Conservation (phyloP, 345 rosid species). For the Populus pruinosa region DNA sequence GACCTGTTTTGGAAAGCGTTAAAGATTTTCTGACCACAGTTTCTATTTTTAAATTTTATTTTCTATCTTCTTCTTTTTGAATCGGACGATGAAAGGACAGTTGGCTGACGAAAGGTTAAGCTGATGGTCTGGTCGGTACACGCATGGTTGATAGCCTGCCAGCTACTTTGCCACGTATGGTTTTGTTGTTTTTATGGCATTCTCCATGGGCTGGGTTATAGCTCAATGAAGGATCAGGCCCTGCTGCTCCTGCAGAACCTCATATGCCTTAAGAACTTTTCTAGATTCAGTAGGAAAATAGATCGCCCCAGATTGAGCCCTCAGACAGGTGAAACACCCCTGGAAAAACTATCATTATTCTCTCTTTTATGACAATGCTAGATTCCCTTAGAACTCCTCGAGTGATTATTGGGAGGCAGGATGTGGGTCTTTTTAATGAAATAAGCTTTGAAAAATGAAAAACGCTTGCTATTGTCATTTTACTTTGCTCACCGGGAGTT, state of each 20-base stretch:
- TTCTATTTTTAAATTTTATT: background rate
- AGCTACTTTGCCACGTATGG: conserved; percentile 3
- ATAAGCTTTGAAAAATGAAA: too few relatives aligned
- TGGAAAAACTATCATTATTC: too few relatives aligned
- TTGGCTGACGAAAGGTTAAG: background rate
- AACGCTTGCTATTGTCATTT: background rate
- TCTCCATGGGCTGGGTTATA: background rate
- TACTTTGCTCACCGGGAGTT: background rate
- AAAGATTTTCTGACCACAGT: conserved; percentile 6
- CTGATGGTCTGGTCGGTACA: conserved; percentile 14
- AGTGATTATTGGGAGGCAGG: too few relatives aligned
- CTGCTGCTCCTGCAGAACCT: background rate
- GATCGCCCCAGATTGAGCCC: too few relatives aligned
- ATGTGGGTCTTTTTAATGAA: too few relatives aligned
- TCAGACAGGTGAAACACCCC: too few relatives aligned
- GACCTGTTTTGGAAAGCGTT: background rate
- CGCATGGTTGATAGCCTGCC: background rate
- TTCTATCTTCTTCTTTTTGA: background rate
- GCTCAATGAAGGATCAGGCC: background rate
- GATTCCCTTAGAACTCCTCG: background rate
- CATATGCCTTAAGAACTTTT: too few relatives aligned
- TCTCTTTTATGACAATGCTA: background rate
- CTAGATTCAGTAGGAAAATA: too few relatives aligned
- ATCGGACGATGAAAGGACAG: conserved; percentile 21
- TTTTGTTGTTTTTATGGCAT: background rate